Percentiles rank a stretch among this genome's conserved stretches.
Evolutionary conservation across 805 yeast species (phyloP).

Genomic region (Lipomyces chichibuensis): DNA sequence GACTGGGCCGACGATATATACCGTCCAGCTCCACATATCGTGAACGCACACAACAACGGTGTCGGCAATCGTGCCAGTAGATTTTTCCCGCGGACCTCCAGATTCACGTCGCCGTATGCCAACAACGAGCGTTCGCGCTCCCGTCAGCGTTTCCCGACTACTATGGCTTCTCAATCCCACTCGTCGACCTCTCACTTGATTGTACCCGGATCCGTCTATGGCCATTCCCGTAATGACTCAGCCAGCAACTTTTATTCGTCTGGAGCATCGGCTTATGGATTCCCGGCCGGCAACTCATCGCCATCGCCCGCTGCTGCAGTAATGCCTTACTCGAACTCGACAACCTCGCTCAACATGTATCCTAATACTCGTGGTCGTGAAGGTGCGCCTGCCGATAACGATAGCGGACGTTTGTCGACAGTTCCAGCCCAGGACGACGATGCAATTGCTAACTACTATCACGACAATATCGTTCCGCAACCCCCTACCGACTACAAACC

Average conservation of each 20-base stretch:
- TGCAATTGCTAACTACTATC: slow-evolving; percentile 39
- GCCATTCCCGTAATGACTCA: slow-evolving; percentile 18
- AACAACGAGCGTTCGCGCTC: slow-evolving; percentile 29
- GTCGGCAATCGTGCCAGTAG: slow-evolving; percentile 25
- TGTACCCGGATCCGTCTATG: slow-evolving; percentile 34
- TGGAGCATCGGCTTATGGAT: slow-evolving; percentile 12
- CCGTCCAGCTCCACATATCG: slow-evolving; percentile 53
- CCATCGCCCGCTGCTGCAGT: slow-evolving; percentile 18
- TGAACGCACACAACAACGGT: slow-evolving; percentile 26
- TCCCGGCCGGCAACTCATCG: slow-evolving; percentile 7
- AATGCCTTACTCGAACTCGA: slow-evolving; percentile 13
- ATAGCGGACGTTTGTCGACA: slow-evolving; percentile 24
- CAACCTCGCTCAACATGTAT: slow-evolving; percentile 9
- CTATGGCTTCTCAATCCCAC: slow-evolving; percentile 38
- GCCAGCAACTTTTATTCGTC: slow-evolving; percentile 16
- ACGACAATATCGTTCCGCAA: slow-evolving; percentile 83
- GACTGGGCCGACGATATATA: slow-evolving; percentile 77
- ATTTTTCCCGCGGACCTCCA: slow-evolving; percentile 36
- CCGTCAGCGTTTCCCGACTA: slow-evolving; percentile 27
- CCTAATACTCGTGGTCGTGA: slow-evolving; percentile 28
- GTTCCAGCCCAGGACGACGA: slow-evolving; percentile 19
- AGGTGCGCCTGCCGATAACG: slow-evolving; percentile 26
- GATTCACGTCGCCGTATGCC: slow-evolving; percentile 32
- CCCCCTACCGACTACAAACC: slow-evolving; percentile 92
- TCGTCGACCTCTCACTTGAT: slow-evolving; percentile 36